phyloP scores from a whole-genome alignment of 164 flowering plant species.

The Vitis rupestris region DNA sequence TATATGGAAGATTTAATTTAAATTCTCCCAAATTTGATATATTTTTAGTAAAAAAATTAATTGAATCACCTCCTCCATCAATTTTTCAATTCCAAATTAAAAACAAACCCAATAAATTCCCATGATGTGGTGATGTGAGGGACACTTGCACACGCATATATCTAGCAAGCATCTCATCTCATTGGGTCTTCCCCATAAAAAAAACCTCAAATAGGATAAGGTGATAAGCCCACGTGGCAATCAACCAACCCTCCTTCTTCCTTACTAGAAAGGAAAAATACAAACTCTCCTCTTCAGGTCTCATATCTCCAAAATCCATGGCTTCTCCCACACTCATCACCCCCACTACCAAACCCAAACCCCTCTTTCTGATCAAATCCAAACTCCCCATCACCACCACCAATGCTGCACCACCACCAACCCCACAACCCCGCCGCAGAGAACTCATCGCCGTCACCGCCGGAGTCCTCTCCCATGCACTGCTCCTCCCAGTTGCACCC shows the following conservation, averaged over 20 bases:
- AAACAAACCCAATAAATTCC: too few relatives aligned
- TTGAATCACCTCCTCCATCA: too few relatives aligned
- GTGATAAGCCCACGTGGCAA: slow-evolving; percentile 75
- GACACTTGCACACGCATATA: neutral
- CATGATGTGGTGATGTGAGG: too few relatives aligned
- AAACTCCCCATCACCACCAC: slow-evolving; percentile 22
- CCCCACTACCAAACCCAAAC: slow-evolving; percentile 56
- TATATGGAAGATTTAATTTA: too few relatives aligned
- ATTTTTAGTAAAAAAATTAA: too few relatives aligned
- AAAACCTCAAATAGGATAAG: slow-evolving; percentile 55
- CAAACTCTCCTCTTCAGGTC: neutral
- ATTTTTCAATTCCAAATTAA: too few relatives aligned
- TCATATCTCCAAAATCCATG: slow-evolving; percentile 29
- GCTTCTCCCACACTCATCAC: slow-evolving; percentile 66
- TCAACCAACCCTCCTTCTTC: slow-evolving; percentile 10
- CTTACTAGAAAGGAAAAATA: neutral
- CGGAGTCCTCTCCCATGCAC: slow-evolving; percentile 13
- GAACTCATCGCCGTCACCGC: slow-evolving; percentile 23
- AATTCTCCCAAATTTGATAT: too few relatives aligned
- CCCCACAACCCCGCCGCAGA: slow-evolving; percentile 35
- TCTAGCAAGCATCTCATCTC: neutral
- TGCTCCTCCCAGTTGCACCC: slow-evolving; percentile 22
- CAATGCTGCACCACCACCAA: slow-evolving; percentile 11
- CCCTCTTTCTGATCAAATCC: slow-evolving; percentile 28
- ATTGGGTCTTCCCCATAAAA: slow-evolving; percentile 43